Evolutionary conservation across 2,329 filamentous ascomycete genomes (phyloP).

Genomic region (Albophoma yamanashiensis): DNA sequence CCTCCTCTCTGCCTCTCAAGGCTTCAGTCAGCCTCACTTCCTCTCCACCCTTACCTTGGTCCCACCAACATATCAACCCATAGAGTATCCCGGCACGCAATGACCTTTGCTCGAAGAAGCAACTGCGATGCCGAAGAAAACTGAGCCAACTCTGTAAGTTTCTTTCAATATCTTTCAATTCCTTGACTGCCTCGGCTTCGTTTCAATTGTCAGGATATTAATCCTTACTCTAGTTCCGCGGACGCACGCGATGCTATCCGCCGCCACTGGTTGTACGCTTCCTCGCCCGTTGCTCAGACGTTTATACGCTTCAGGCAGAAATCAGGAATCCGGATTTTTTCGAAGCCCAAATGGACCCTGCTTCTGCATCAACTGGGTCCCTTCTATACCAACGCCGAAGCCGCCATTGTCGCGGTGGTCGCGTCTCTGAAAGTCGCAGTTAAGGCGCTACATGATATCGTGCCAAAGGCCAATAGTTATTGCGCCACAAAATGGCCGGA

Average conservation of each 20-base stretch:
- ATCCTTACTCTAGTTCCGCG: neutral
- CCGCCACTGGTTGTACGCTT: neutral
- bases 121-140: no score
- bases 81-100: no score
- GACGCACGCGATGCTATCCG: neutral
- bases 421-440: neutral
- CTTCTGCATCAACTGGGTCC: neutral
- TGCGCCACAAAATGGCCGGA: neutral
- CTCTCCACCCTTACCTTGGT: no score
- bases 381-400: neutral
- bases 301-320: neutral
- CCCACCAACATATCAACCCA: no score
- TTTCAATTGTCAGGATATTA: neutral
- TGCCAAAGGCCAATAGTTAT: neutral
- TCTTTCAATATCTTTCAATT: no score
- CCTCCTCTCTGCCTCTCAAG: no score
- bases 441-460: neutral
- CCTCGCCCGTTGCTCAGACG: neutral
- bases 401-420: neutral
- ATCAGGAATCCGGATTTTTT: neutral
- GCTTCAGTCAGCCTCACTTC: no score
- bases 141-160: no score
- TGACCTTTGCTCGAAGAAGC: no score
- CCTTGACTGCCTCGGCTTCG: neutral
- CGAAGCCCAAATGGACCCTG: neutral